Evolutionary conservation across 2,329 filamentous ascomycete species (phyloP).

Genomic region (Xylariaceae sp.): DNA sequence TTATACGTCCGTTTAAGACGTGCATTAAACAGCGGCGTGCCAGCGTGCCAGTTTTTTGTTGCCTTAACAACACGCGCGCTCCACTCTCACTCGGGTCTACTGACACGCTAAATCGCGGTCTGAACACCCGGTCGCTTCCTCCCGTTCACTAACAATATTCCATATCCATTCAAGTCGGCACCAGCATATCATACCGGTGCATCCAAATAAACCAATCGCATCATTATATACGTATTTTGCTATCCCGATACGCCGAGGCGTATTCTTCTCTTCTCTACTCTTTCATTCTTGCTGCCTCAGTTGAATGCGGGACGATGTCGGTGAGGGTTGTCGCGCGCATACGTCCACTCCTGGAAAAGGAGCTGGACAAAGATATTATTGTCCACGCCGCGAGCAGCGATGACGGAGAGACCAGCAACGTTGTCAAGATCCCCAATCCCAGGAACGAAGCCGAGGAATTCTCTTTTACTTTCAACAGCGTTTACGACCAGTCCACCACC

Average conservation of each 20-base stretch:
- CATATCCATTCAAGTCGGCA: background rate
- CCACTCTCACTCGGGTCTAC: background rate
- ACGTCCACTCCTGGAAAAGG: conserved; percentile 78
- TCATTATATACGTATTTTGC: background rate
- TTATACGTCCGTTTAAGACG: too few species aligned
- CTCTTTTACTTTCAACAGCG: conserved; percentile 90
- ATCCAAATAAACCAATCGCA: background rate
- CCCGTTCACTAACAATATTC: background rate
- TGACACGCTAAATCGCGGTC: background rate
- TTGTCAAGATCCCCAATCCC: conserved; percentile 87
- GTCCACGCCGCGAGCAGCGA: conserved; percentile 63
- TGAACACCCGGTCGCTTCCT: background rate
- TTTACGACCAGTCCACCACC: conserved; percentile 74
- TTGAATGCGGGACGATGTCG: conserved; percentile 43
- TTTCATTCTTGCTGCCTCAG: background rate
- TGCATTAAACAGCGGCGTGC: too few species aligned
- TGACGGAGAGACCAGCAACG: conserved; percentile 56
- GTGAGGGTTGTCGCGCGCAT: conserved; percentile 89
- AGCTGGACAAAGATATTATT: conserved; percentile 84
- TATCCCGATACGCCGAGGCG: background rate
- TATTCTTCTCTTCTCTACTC: background rate
- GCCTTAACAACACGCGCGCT: background rate
- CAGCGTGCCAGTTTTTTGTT: background rate
- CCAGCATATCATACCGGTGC: background rate
- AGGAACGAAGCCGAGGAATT: conserved; percentile 90